Base-by-base conservation (phyloP, 1,284 basidiomycete species). In the Microbotryum scabiosae region DNA sequence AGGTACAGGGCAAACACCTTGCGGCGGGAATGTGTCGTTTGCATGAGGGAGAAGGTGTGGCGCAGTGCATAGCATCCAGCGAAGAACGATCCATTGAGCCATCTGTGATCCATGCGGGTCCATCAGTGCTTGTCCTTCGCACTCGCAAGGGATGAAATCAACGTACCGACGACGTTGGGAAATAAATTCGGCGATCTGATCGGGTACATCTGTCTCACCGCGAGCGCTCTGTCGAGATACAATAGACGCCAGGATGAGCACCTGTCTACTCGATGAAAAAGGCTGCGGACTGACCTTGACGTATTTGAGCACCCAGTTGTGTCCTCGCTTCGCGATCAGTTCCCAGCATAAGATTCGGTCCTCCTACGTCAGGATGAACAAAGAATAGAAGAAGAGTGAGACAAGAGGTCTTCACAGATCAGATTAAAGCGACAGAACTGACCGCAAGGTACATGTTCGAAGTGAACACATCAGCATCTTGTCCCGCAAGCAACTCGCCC, bases 291-390 rank as follows among this genome's bases (percentile, higher is more conserved):
- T 23, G 43, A 52, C 57, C 76, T 92, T 96, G 71, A 99, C 94
- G 71, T 92, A 99, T 78, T 89, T 91, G 54, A 99, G 81, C 6
- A 97, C 82, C 94, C 94, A 99, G 69, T 84, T 84, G 3, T 84
- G 85, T 67, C 91, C 88, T 1, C 85, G 79, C 74, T 97, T 97
- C 0, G 94, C 91, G 49, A 97, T 85, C 23, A 99, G 83, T 75
- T 98, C 94, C 72, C 97, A 99, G 73, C 94, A 98, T 25, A 97
- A 79, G 57, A 98, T 97, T 61, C 96, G 88, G 83, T 94, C 76
- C 60, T 76, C 75, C 43, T 75, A 48, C 12, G 65, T 46, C 1
- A 41, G 36, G 36, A 50, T 65, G 51, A 56, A 20, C 59, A 28
- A 45, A 43, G 2, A n/a, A 10, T 6, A 18, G 21, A 14, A 43